A percentile compares a stretch with the other conserved stretches of the same genome.
phyloP scores from a whole-genome alignment of 768 basidiomycete genomes.

The Gyrodon lividus region DNA sequence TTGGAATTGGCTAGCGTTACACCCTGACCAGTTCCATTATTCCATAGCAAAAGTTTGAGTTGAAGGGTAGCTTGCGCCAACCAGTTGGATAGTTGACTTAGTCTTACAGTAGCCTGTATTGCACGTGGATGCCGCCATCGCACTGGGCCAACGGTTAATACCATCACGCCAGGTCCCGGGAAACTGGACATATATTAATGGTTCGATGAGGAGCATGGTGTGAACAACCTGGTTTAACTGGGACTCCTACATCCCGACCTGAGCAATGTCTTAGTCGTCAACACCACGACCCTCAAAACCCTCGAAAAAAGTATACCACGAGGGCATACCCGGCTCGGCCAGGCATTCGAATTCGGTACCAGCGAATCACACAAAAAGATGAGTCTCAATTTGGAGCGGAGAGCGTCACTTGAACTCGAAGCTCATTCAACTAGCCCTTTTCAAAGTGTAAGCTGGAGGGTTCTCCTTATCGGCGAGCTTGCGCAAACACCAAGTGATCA shows the following conservation, averaged over 20 bases:
- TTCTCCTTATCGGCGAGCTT: neutral
- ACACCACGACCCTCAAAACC: neutral
- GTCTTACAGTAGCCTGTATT: too few relatives aligned
- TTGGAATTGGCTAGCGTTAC: too few relatives aligned
- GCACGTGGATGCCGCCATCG: too few relatives aligned
- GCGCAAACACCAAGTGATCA: slow-evolving; percentile 14
- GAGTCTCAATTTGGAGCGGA: slow-evolving; percentile 26
- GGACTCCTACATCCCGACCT: neutral
- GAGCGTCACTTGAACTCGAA: too few relatives aligned
- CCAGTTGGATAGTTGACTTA: too few relatives aligned
- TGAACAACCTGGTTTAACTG: neutral
- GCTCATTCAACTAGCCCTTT: neutral
- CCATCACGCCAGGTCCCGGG: slow-evolving; percentile 26
- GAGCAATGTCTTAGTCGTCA: neutral
- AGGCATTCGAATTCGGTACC: slow-evolving; percentile 14
- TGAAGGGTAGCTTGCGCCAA: too few relatives aligned
- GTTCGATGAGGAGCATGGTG: too few relatives aligned
- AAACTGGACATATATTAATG: slow-evolving; percentile 12
- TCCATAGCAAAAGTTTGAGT: too few relatives aligned
- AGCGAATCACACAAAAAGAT: slow-evolving; percentile 8
- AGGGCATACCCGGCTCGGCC: slow-evolving; percentile 15
- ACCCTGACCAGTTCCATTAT: too few relatives aligned
- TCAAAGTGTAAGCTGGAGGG: neutral
- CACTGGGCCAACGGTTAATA: too few relatives aligned
- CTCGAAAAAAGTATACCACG: neutral